These are phyloP conservation scores for Globisporangium camurandrum DNA, from an alignment of 352 stramenopile species.

Conservation along the genomic window DNA sequence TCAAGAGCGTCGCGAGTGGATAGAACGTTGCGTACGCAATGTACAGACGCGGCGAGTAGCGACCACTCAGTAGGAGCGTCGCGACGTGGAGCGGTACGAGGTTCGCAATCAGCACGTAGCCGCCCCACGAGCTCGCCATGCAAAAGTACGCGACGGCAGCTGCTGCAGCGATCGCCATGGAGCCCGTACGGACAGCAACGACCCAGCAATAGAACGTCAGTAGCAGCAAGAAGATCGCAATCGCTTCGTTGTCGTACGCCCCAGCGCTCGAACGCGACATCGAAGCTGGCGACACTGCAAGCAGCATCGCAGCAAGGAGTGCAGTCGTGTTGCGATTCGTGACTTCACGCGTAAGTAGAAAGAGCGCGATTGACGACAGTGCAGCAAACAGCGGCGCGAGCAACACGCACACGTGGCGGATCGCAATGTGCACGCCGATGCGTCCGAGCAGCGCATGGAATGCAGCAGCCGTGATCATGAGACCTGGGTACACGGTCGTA, in stretches of 20 bases:
- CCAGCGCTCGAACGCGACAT: slow-evolving; percentile 96
- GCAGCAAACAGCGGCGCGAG: slow-evolving; percentile 85
- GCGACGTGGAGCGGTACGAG: slow-evolving; percentile 95
- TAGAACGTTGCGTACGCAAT: slow-evolving; percentile 98
- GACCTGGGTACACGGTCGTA: slow-evolving; percentile 90
- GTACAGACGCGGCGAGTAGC: slow-evolving; percentile 92
- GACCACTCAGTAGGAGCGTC: slow-evolving; percentile 83
- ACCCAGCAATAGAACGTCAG: slow-evolving; percentile 97
- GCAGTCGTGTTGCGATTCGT: slow-evolving; percentile 57
- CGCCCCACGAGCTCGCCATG: slow-evolving; percentile 95
- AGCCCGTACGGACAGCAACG: slow-evolving; percentile 62
- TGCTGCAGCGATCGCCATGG: slow-evolving; percentile 57
- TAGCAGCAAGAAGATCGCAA: slow-evolving; percentile 97
- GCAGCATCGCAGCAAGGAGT: slow-evolving; percentile 88
- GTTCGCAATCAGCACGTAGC: slow-evolving; percentile 99
- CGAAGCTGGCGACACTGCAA: slow-evolving; percentile 95
- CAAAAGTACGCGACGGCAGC: slow-evolving; percentile 93
- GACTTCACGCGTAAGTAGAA: slow-evolving; percentile 82
- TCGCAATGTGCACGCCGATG: slow-evolving; percentile 54
- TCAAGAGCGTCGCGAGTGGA: slow-evolving; percentile 89
- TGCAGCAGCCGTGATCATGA: slow-evolving; percentile 80
- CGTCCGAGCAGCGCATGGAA: slow-evolving; percentile 73
- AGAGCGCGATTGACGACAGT: slow-evolving; percentile 78
- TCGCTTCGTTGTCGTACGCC: slow-evolving; percentile 98
- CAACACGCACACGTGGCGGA: slow-evolving; percentile 88